Conservation (phyloP, 345 rosid species). For the Adansonia digitata region DNA sequence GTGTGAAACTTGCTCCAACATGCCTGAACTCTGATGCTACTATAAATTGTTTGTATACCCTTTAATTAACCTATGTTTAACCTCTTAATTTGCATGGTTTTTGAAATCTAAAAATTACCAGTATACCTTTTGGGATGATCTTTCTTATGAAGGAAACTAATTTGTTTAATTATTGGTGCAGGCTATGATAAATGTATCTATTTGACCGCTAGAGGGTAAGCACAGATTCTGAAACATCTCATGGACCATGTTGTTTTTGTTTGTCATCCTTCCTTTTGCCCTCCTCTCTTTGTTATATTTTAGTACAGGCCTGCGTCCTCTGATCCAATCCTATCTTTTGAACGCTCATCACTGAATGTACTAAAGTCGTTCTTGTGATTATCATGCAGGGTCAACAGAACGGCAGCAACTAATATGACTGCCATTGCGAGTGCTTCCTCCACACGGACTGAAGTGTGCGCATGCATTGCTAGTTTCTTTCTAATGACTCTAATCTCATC, state of each 20-base stretch:
- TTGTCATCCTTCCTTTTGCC: neutral
- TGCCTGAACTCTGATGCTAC: neutral
- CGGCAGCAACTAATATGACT: neutral
- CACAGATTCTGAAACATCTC: neutral
- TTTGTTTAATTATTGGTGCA: constrained; percentile 22
- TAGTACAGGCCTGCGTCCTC: neutral
- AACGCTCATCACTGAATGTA: neutral
- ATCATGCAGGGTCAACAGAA: neutral
- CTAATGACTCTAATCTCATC: neutral
- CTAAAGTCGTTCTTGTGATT: neutral
- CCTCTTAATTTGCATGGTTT: neutral
- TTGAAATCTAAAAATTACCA: neutral
- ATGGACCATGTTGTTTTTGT: neutral
- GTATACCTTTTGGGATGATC: neutral
- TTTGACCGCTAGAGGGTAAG: constrained; percentile 35
- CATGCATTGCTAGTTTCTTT: neutral
- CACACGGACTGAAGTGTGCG: neutral
- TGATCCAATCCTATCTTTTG: neutral
- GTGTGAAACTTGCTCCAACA: neutral
- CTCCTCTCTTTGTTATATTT: neutral
- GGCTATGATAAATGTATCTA: constrained; percentile 69
- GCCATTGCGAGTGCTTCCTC: neutral
- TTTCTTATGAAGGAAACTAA: neutral
- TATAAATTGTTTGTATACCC: neutral
- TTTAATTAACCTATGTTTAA: neutral